Percentiles rank a stretch among this genome's conserved stretches.
Evolutionary conservation across 78 protist species (phyloP).

Genomic region (Mantamonas sphyraenae): DNA sequence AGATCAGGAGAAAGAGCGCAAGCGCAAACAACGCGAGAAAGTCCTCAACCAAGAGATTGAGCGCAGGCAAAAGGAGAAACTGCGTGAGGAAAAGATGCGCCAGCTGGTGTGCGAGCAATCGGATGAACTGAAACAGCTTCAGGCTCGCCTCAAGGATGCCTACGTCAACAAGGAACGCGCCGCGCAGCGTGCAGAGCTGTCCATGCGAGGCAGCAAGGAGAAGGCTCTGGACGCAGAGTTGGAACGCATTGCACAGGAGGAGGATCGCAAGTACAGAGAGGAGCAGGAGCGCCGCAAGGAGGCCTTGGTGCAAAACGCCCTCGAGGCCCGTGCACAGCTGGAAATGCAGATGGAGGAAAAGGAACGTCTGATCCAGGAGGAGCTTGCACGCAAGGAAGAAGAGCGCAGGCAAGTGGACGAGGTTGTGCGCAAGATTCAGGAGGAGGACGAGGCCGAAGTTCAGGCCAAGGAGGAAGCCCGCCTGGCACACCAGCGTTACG

Average conservation of each 20-base stretch:
- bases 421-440: background rate
- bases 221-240: too few relatives aligned
- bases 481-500: too few relatives aligned
- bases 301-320: slow-evolving; percentile 20
- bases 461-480: too few relatives aligned
- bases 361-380: background rate
- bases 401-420: slow-evolving; percentile 1
- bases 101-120: background rate
- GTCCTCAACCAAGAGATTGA: background rate
- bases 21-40: too few relatives aligned
- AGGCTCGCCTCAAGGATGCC: background rate
- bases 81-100: background rate
- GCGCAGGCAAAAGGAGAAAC: background rate
- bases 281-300: slow-evolving; percentile 12
- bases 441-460: slow-evolving; percentile 47
- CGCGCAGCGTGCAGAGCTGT: background rate
- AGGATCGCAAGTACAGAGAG: background rate
- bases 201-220: too few relatives aligned
- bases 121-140: background rate
- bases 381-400: background rate
- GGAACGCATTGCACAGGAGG: too few relatives aligned
- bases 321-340: background rate
- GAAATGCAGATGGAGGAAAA: background rate
- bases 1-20: too few relatives aligned
- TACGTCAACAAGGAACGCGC: background rate